Percentiles rank a stretch among this genome's conserved stretches.
Conservation (phyloP, 805 yeast species). For the Sugiyamaella floridensis region DNA sequence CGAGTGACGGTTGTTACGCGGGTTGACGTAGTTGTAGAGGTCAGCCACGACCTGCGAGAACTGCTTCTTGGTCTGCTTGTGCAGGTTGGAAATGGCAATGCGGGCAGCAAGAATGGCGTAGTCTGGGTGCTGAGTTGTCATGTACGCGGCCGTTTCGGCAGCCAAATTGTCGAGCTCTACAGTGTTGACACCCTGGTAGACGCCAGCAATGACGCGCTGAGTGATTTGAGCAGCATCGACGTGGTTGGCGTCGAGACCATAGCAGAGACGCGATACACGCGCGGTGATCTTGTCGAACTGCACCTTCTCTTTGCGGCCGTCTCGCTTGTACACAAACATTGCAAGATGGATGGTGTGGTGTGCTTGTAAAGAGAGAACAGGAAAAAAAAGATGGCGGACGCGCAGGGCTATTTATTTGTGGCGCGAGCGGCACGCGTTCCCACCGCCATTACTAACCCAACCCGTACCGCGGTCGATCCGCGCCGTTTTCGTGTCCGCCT, state of each 20-base stretch:
- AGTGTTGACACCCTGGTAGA: slow-evolving; percentile 94
- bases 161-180: slow-evolving; percentile 76
- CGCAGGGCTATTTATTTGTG: slow-evolving; percentile 3
- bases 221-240: slow-evolving; percentile 95
- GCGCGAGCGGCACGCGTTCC: slow-evolving; percentile 4
- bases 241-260: slow-evolving; percentile 85
- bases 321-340: slow-evolving; percentile 32
- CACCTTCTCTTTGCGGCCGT: slow-evolving; percentile 91
- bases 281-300: slow-evolving; percentile 97
- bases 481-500: background rate
- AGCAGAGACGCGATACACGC: slow-evolving; percentile 84
- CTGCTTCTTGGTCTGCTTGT: slow-evolving; percentile 85
- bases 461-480: background rate
- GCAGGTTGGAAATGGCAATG: slow-evolving; percentile 88
- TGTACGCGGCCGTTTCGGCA: slow-evolving; percentile 95
- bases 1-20: slow-evolving; percentile 59
- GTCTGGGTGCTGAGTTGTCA: slow-evolving; percentile 98
- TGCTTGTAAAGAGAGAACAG: background rate
- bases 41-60: slow-evolving; percentile 72
- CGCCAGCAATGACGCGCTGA: slow-evolving; percentile 86
- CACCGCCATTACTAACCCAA: slow-evolving; percentile 1
- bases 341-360: background rate
- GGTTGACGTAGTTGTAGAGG: slow-evolving; percentile 71
- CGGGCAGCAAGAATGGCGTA: slow-evolving; percentile 93
- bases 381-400: background rate